Evolutionary conservation across 1,139 yeast species (phyloP).

Genomic region (Suhomyces bokatorum): DNA sequence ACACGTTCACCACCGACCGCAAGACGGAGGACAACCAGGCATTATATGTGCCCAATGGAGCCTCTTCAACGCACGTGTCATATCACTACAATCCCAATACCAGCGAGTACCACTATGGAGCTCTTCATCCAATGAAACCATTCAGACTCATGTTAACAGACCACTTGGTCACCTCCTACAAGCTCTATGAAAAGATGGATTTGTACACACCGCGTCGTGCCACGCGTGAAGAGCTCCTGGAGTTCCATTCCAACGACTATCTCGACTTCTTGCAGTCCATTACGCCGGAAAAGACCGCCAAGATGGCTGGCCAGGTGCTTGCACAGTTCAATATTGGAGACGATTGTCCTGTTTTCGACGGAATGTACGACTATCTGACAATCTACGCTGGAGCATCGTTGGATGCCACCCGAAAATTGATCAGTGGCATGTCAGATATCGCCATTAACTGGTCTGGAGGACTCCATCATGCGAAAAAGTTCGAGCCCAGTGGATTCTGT

Average conservation of each 20-base stretch:
- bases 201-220: conserved; percentile 81
- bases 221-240: conserved; percentile 70
- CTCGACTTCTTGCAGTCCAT: conserved; percentile 75
- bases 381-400: conserved; percentile 90
- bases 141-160: conserved; percentile 91
- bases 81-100: conserved; percentile 88
- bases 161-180: conserved; percentile 82
- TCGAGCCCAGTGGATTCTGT: conserved; percentile 93
- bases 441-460: conserved; percentile 99
- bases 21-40: conserved; percentile 63
- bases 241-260: conserved; percentile 88
- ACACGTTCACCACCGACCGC: conserved; percentile 51
- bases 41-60: conserved; percentile 46
- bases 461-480: conserved; percentile 92
- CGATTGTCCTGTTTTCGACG: conserved; percentile 97
- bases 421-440: conserved; percentile 84
- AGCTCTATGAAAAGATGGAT: conserved; percentile 88
- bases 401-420: conserved; percentile 86
- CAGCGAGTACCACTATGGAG: conserved; percentile 83
- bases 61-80: conserved; percentile 59
- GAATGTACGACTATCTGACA: conserved; percentile 82
- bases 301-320: conserved; percentile 54
- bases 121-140: conserved; percentile 98
- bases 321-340: conserved; percentile 91
- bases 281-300: conserved; percentile 75